phyloP scores from a whole-genome alignment of 257 asterid species.

The Capsicum rhomboideum region DNA sequence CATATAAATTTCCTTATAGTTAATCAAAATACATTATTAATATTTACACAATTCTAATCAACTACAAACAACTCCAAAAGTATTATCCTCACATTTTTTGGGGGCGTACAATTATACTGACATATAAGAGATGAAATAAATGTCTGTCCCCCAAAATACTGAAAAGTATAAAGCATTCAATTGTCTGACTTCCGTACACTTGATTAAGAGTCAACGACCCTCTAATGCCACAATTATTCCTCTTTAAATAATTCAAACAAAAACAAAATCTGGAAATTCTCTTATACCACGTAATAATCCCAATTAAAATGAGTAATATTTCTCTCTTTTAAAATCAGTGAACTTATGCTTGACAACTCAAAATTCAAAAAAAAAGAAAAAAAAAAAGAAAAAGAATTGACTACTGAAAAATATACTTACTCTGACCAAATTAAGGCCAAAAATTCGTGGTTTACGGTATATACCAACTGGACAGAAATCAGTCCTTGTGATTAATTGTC shows the following conservation, averaged over 20 bases:
- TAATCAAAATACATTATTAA: too few species aligned
- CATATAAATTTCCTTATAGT: too few species aligned
- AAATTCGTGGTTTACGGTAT: too few species aligned
- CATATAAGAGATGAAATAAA: background rate
- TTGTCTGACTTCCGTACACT: constrained; percentile 39
- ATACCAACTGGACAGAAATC: too few species aligned
- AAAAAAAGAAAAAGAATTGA: background rate
- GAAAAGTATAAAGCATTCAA: background rate
- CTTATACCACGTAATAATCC: background rate
- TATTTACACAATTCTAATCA: too few species aligned
- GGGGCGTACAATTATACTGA: too few species aligned
- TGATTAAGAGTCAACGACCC: constrained; percentile 54
- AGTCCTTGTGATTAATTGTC: background rate
- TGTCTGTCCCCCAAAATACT: background rate
- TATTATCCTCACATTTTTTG: too few species aligned
- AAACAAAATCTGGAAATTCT: background rate
- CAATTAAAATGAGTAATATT: background rate
- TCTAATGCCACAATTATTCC: background rate
- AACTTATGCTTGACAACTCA: background rate
- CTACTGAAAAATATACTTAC: background rate
- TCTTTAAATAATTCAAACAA: background rate
- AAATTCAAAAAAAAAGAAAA: too few species aligned
- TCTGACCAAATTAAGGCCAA: background rate
- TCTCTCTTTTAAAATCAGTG: background rate
- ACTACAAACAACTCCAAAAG: too few species aligned